Conservation (phyloP, 2,329 filamentous ascomycete genomes). For the Sordariomycetes sp. region DNA sequence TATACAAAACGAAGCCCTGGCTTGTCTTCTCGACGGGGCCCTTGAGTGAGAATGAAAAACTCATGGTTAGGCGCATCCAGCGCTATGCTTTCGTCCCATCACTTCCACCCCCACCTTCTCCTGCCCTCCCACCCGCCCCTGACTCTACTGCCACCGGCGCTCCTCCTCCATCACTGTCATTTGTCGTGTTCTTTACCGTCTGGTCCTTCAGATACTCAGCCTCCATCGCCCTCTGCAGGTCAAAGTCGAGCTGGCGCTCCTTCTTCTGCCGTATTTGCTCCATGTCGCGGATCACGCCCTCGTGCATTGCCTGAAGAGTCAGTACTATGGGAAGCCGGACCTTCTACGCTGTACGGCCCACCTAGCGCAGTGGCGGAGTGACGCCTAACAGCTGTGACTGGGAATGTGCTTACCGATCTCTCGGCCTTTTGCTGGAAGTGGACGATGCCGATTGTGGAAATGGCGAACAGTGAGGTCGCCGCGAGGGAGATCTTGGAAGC, state of each 20-base stretch:
- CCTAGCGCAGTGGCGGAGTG: background rate
- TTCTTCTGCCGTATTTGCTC: constrained; percentile 84
- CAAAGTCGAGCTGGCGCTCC: constrained; percentile 88
- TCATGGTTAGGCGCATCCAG: no score
- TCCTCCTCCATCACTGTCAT: background rate
- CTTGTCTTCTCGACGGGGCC: no score
- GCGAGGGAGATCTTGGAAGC: constrained; percentile 78
- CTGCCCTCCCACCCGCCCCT: no score
- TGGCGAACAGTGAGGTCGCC: constrained; percentile 63
- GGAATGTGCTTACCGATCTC: constrained; percentile 49
- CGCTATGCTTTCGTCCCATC: no score
- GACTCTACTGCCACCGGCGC: background rate
- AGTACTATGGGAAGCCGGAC: background rate
- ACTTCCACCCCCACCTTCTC: no score
- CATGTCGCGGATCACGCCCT: constrained; percentile 86
- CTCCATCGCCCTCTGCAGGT: constrained; percentile 76
- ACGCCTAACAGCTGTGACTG: background rate
- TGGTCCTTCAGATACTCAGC: constrained; percentile 85
- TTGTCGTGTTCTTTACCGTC: constrained; percentile 44
- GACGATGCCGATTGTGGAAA: constrained; percentile 68
- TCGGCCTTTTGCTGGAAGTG: constrained; percentile 82
- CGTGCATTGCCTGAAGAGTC: constrained; percentile 69
- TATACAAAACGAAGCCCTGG: background rate
- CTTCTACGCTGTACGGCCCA: background rate
- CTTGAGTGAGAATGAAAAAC: no score